Base-by-base conservation (phyloP, 345 rosid species). In the Capsella bursapastoris region DNA sequence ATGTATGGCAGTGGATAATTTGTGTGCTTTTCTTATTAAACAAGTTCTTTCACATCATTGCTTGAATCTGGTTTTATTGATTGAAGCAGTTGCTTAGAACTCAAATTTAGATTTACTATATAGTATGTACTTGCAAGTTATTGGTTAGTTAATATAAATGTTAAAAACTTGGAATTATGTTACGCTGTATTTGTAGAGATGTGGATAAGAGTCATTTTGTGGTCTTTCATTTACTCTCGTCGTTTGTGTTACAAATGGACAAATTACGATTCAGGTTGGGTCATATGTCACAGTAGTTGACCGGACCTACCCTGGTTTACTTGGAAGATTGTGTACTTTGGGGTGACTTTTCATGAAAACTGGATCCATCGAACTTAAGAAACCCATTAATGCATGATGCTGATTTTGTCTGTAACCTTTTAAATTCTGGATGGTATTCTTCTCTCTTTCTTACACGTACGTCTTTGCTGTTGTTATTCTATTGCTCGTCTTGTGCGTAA, bases 281-380 rank as follows among this genome's bases (percentile, higher is more conserved):
- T 73, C 57, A 73, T 35, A 43, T 8, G 78, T 73, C 50, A 47
- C 58, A 44, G 3, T 65, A 65, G 71, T 73, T 56, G 66, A 57
- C 78, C 49, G 66, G 78, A 47, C 78, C 71, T 65, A 65, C 27
- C 11, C 9, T 62, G 32, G 62, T 63, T 28, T 62, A 22, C 48
- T 56, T 57, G 64, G 71, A 64, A 34, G 57, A 44, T 64, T 32
- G 45, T 72, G 75, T 41, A 1, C 25, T 22, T 22, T 40, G 9
- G 8, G 41, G 41, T 22, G 12, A 38, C 11, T 29, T 34, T 18
- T 43, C 2, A 56, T 8, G 10, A 6, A 22, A 43, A 31, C 64
- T 22, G 69, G 48, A 72, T 32, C 71, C 37, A 34, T 8, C 53
- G 4, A 64, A 32, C 13, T 64, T 16, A 64, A 59, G 22, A 45